Evolutionary conservation across 2,329 filamentous ascomycete species (phyloP).

Genomic region (Verticillium tricorpus): DNA sequence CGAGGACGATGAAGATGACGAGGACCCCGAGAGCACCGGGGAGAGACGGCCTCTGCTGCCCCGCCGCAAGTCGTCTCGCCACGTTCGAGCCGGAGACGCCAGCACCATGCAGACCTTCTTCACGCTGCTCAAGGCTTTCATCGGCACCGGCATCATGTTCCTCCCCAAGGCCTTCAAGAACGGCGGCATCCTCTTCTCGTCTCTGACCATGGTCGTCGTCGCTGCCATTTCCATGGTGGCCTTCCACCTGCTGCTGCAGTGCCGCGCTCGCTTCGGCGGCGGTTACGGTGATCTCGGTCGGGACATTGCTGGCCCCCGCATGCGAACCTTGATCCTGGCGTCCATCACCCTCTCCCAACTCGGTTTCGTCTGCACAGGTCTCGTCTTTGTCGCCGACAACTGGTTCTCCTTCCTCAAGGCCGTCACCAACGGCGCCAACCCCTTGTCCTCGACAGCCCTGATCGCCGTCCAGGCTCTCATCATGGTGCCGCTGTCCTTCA

Average conservation of each 20-base stretch:
- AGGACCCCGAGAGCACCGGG: conserved; percentile 17
- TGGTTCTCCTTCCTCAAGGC: conserved; percentile 63
- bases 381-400: conserved; percentile 76
- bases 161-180: conserved; percentile 76
- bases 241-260: conserved; percentile 68
- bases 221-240: conserved; percentile 64
- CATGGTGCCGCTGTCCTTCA: conserved; percentile 63
- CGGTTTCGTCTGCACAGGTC: conserved; percentile 72
- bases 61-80: conserved; percentile 46
- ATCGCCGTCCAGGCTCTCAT: conserved; percentile 63
- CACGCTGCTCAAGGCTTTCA: conserved; percentile 72
- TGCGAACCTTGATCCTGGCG: conserved; percentile 61
- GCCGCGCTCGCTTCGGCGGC: conserved; percentile 58
- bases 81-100: conserved; percentile 53
- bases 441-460: conserved; percentile 51
- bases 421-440: conserved; percentile 43
- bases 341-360: conserved; percentile 73
- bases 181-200: conserved; percentile 71
- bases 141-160: conserved; percentile 80
- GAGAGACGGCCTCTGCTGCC: conserved; percentile 60
- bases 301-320: conserved; percentile 56
- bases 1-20: conserved; percentile 38
- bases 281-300: conserved; percentile 72
- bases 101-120: conserved; percentile 71
- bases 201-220: conserved; percentile 60